These are phyloP conservation scores for Porphyrellus cyaneotinctus DNA, from an alignment of 768 basidiomycete species.

Conservation along the genomic window DNA sequence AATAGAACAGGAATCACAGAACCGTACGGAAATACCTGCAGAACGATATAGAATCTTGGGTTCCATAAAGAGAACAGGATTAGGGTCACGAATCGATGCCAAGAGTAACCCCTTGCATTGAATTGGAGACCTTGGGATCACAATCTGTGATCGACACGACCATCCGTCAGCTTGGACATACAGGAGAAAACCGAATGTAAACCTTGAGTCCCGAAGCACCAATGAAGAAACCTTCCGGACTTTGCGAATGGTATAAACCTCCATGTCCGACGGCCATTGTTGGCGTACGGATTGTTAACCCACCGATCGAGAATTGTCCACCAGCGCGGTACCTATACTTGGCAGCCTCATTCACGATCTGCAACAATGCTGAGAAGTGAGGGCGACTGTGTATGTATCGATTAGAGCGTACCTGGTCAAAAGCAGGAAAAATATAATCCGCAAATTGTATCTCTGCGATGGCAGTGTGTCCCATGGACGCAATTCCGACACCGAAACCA, in stretches of 20 bases:
- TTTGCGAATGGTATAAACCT: conserved; percentile 91
- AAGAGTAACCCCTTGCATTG: conserved; percentile 94
- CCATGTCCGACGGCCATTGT: conserved; percentile 94
- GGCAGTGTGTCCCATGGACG: conserved; percentile 90
- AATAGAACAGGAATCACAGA: background rate
- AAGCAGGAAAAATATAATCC: conserved; percentile 91
- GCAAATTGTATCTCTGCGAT: conserved; percentile 93
- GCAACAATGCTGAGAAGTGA: background rate
- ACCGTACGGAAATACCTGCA: conserved; percentile 44
- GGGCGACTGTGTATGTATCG: background rate
- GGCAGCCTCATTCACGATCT: conserved; percentile 94
- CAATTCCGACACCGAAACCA: conserved; percentile 89
- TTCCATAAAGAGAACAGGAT: conserved; percentile 94
- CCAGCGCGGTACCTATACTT: conserved; percentile 90
- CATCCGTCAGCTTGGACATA: background rate
- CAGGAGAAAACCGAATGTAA: background rate
- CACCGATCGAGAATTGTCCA: conserved; percentile 77
- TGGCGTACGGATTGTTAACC: conserved; percentile 77
- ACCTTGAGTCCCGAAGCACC: conserved; percentile 89
- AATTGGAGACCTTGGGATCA: conserved; percentile 91
- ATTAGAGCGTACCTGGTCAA: conserved; percentile 69
- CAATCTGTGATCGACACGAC: conserved; percentile 39
- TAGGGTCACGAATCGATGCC: conserved; percentile 84
- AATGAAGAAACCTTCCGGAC: conserved; percentile 92
- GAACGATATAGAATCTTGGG: conserved; percentile 92